phyloP scores from a whole-genome alignment of 2,329 filamentous ascomycete species.

The Cladorrhinum sp. region DNA sequence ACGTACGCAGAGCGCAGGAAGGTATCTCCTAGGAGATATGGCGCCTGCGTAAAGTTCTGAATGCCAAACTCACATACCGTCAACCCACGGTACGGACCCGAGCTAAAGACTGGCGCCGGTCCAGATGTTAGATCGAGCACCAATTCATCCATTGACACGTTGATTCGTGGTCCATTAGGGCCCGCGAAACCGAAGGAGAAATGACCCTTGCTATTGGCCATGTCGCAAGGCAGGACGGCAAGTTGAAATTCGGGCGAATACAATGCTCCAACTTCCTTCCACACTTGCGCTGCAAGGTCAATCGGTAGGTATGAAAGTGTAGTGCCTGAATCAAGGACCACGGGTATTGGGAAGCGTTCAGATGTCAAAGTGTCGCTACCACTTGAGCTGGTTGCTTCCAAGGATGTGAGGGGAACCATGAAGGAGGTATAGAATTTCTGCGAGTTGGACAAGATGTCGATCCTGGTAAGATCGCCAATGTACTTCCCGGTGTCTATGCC shows the following conservation, averaged over 20 bases:
- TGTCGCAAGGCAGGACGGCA: conserved; percentile 51
- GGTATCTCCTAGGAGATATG: conserved; percentile 54
- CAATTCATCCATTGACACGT: conserved; percentile 54
- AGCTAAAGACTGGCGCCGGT: conserved; percentile 34
- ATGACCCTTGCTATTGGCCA: conserved; percentile 43
- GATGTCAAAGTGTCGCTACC: conserved; percentile 49
- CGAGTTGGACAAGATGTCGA: conserved; percentile 54
- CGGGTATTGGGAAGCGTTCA: conserved; percentile 47
- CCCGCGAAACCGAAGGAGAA: conserved; percentile 56
- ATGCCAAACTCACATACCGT: conserved; percentile 56
- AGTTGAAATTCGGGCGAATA: conserved; percentile 38
- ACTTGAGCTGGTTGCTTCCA: conserved; percentile 46
- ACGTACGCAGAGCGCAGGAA: conserved; percentile 60
- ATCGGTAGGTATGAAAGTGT: conserved; percentile 68
- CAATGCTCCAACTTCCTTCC: conserved; percentile 53
- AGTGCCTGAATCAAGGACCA: conserved; percentile 73
- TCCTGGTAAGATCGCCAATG: conserved; percentile 57
- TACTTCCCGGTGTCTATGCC: conserved; percentile 78
- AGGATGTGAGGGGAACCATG: conserved; percentile 46
- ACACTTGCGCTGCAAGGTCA: conserved; percentile 52
- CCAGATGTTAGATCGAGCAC: conserved; percentile 46
- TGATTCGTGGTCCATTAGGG: conserved; percentile 46
- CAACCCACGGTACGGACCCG: conserved; percentile 44
- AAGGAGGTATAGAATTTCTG: conserved; percentile 43
- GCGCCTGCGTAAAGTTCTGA: conserved; percentile 43